Conservation (phyloP, 345 rosid species). For the Arabidopsis arenosa region DNA sequence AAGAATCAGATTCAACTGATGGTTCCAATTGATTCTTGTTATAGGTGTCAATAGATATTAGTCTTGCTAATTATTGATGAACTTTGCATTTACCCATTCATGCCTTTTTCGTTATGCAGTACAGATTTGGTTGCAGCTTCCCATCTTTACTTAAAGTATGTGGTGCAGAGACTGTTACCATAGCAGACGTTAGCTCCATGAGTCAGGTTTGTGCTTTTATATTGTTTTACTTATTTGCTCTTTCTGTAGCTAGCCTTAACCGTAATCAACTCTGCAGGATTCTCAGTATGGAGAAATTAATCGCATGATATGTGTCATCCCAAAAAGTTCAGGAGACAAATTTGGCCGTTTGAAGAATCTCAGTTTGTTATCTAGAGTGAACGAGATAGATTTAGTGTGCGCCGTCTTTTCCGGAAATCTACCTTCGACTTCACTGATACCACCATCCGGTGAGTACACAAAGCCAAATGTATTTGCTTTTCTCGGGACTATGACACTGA, state of each 20-base stretch:
- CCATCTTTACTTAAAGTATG: slow-evolving; percentile 52
- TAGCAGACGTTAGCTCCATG: slow-evolving; percentile 61
- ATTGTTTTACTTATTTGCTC: slow-evolving; percentile 23
- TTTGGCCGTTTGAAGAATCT: slow-evolving; percentile 55
- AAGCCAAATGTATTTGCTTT: slow-evolving; percentile 14
- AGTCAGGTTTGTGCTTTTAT: slow-evolving; percentile 61
- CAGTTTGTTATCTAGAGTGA: slow-evolving; percentile 60
- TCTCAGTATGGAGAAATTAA: slow-evolving; percentile 52
- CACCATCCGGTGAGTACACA: slow-evolving; percentile 61
- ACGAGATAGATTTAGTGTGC: slow-evolving; percentile 69
- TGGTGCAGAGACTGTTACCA: slow-evolving; percentile 65
- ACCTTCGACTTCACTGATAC: slow-evolving; percentile 57
- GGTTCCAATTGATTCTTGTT: slow-evolving; percentile 16
- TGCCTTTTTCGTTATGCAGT: slow-evolving; percentile 53
- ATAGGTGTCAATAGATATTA: background rate
- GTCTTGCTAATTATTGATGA: slow-evolving; percentile 4
- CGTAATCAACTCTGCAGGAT: slow-evolving; percentile 50
- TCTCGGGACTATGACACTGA: slow-evolving; percentile 13
- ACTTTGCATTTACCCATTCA: slow-evolving; percentile 4
- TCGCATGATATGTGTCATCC: slow-evolving; percentile 58
- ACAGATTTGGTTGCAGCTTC: slow-evolving; percentile 63
- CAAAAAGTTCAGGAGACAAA: slow-evolving; percentile 59
- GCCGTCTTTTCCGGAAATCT: slow-evolving; percentile 76
- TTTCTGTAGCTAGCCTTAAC: slow-evolving; percentile 18
- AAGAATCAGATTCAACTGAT: slow-evolving; percentile 5